Percentiles rank a stretch among this genome's conserved stretches.
Evolutionary conservation across 805 yeast species (phyloP).

Genomic region (Candida alai): DNA sequence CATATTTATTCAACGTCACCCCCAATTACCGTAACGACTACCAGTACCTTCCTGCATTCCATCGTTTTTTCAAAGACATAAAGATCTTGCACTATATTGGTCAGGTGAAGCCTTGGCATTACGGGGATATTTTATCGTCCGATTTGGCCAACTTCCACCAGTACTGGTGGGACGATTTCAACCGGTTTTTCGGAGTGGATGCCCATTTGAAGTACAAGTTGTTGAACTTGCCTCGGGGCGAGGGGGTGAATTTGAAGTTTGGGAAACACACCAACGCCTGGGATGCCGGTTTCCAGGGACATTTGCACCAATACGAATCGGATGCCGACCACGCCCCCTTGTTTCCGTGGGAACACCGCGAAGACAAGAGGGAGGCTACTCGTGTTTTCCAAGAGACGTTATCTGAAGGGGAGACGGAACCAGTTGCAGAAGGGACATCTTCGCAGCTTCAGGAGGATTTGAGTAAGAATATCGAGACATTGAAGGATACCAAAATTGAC

Average conservation of each 20-base stretch:
- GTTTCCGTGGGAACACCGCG: conserved; percentile 31
- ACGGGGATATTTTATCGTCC: conserved; percentile 11
- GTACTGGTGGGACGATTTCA: conserved; percentile 29
- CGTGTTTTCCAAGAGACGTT: conserved; percentile 19
- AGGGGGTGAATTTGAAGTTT: conserved; percentile 20
- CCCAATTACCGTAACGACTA: conserved; percentile 26
- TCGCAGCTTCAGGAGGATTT: conserved; percentile 8
- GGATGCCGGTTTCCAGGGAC: conserved; percentile 13
- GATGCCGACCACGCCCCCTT: conserved; percentile 11
- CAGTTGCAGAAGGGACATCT: conserved; percentile 5
- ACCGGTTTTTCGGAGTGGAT: conserved; percentile 17
- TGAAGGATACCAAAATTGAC: conserved; percentile 7
- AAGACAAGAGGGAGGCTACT: conserved; percentile 18
- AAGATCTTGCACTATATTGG: conserved; percentile 33
- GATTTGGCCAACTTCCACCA: conserved; percentile 22
- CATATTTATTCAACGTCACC: conserved; percentile 34
- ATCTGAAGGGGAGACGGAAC: no score
- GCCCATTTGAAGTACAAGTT: conserved; percentile 12
- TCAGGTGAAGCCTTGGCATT: conserved; percentile 30
- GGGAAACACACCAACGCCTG: conserved; percentile 18
- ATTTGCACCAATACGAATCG: background rate
- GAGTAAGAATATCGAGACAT: conserved; percentile 10
- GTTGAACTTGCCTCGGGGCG: conserved; percentile 17
- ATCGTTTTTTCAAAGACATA: conserved; percentile 24
- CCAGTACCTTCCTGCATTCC: conserved; percentile 32